Base-by-base conservation (phyloP, 2,329 filamentous ascomycete species). In the Nemania serpens region DNA sequence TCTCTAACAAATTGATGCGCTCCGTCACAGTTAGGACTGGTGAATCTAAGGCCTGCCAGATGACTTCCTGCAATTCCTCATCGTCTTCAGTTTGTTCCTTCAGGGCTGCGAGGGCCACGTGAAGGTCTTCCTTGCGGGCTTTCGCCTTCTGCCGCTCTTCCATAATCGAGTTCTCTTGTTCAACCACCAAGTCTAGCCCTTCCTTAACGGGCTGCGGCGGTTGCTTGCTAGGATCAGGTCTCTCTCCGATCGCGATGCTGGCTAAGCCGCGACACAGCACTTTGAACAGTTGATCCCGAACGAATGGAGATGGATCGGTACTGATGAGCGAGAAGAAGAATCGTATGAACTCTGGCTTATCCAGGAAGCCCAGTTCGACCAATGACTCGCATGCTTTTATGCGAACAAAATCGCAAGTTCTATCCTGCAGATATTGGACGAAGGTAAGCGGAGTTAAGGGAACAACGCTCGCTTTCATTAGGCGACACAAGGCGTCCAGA, bases 391-490 rank as follows among this genome's bases (percentile, higher is more conserved):
- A 89, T 1, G 85, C 85, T 72, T 88, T 88, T 74, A 89, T 83
- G 20, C 87, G 84, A 53, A 90, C 85, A 39, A 82, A 74, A 65
- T 89, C 86, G 50, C 80, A 76, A 5, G 85, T 89, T 59, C 82
- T 85, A 67, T 90, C 87, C 66, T 88, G 82, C 10, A 88, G 76
- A 68, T 90, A 90, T 66, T 87, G 84, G 20, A 84, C 79, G 69
- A 89, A 88, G 59, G 86, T 82, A 39, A 83, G 66, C 0, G 82
- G 80, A 42, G 81, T 77, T 34, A 76, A 72, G 1, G 82, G 80
- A 36, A 89, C 87, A 15, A 88, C 81, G 15, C 83, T 81, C 3
- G 84, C 83, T 74, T 88, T 87, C 86, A 89, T 89, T 53, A 89
- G 75, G 42, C 77, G 78, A 69, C 82, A 80, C 69, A 87, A 85